Conservation (phyloP, 2,329 filamentous ascomycete species). For the Colletotrichum sp. region DNA sequence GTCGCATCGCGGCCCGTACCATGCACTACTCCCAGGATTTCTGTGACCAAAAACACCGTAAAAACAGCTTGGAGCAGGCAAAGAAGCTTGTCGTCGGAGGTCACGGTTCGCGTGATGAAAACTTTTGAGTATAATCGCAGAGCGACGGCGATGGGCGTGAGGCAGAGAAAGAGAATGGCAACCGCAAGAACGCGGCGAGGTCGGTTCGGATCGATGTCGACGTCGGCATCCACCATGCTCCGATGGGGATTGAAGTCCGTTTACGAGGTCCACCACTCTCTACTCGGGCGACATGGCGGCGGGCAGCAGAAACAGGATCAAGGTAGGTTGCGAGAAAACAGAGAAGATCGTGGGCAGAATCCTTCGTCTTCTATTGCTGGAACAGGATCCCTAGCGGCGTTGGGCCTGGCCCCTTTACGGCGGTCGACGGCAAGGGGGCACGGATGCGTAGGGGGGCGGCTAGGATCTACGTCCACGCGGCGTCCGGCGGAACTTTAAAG, state of each 20-base stretch:
- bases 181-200: constrained; percentile 24
- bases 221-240: constrained; percentile 8
- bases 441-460: neutral
- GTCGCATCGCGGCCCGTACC: constrained; percentile 27
- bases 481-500: neutral
- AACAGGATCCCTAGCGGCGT: neutral
- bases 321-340: neutral
- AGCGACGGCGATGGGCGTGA: constrained; percentile 31
- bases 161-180: constrained; percentile 32
- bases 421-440: neutral
- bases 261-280: neutral
- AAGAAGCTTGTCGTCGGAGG: constrained; percentile 34
- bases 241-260: neutral
- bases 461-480: neutral
- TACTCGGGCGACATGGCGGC: neutral
- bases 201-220: neutral
- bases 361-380: neutral
- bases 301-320: neutral
- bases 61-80: constrained; percentile 30
- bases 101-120: constrained; percentile 33
- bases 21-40: constrained; percentile 26
- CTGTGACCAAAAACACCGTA: constrained; percentile 19
- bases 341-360: neutral
- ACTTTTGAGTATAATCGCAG: constrained; percentile 33
- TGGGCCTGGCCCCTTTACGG: neutral